Conservation (phyloP, 1,284 basidiomycete species). For the Cutaneotrichosporon sp. region DNA sequence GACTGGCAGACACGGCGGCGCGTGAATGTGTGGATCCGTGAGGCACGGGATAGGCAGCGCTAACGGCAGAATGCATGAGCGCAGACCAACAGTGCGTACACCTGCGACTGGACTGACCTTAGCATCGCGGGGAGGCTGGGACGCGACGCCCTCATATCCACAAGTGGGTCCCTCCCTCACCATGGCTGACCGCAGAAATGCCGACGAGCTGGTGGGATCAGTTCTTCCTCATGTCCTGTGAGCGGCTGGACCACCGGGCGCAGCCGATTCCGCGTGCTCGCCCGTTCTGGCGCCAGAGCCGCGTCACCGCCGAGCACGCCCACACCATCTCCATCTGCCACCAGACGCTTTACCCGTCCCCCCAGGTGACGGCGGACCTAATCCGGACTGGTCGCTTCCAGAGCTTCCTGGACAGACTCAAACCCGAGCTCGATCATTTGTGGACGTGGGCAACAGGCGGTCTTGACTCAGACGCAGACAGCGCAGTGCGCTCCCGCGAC, state of each 20-base stretch:
- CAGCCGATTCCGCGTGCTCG: too few species aligned
- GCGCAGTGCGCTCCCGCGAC: slow-evolving; percentile 1
- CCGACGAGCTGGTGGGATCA: too few species aligned
- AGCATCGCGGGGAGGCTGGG: slow-evolving; percentile 27
- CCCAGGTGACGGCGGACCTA: slow-evolving; percentile 24
- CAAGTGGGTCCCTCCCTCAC: neutral
- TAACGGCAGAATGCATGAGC: slow-evolving; percentile 24
- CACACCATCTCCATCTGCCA: slow-evolving; percentile 14
- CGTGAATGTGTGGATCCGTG: slow-evolving; percentile 26
- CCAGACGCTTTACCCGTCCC: slow-evolving; percentile 18
- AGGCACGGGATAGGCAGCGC: neutral
- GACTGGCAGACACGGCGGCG: slow-evolving; percentile 18
- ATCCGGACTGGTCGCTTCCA: slow-evolving; percentile 26
- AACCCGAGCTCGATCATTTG: slow-evolving; percentile 26
- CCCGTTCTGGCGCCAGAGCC: slow-evolving; percentile 3
- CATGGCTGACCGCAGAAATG: slow-evolving; percentile 17
- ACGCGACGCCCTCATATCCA: slow-evolving; percentile 24
- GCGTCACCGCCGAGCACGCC: slow-evolving; percentile 6
- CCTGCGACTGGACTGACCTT: neutral
- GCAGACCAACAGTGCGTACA: slow-evolving; percentile 26
- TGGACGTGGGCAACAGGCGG: slow-evolving; percentile 15
- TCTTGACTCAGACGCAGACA: slow-evolving; percentile 5
- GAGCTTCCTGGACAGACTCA: slow-evolving; percentile 24
- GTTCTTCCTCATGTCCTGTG: too few species aligned
- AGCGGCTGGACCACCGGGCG: too few species aligned